These are phyloP conservation scores for Beta corolliflora DNA, from an alignment of 179 eudicot species.

Conservation along the genomic window DNA sequence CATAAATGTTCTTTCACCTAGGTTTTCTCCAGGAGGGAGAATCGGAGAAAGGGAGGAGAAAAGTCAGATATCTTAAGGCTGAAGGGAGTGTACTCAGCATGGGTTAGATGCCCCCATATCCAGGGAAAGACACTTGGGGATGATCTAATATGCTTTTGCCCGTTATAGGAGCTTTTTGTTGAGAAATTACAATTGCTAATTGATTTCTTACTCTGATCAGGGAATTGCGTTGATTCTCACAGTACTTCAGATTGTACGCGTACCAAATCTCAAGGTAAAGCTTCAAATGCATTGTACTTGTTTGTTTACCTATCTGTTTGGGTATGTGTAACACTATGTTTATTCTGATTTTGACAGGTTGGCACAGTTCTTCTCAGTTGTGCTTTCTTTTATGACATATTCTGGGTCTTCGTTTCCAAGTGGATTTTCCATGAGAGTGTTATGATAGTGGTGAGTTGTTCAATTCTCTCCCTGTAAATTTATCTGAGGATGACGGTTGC, in stretches of 20 bases:
- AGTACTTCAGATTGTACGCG: conserved; percentile 87
- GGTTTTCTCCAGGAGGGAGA: not conserved
- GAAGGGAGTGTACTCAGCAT: not conserved
- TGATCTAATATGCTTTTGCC: conserved; percentile 4
- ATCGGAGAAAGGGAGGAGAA: not conserved
- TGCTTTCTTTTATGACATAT: conserved; percentile 90
- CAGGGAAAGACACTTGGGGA: not conserved
- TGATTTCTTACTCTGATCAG: conserved; percentile 42
- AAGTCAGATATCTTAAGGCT: not conserved
- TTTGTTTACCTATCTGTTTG: not conserved
- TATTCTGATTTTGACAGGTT: conserved; percentile 55
- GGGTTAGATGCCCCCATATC: not conserved
- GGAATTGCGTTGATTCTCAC: conserved; percentile 93
- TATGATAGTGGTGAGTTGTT: conserved; percentile 88
- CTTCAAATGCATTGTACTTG: not conserved
- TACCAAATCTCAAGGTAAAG: conserved; percentile 92
- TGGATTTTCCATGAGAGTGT: conserved; percentile 88
- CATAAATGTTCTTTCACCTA: not conserved
- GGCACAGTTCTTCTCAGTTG: conserved; percentile 93
- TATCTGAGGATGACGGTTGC: not conserved
- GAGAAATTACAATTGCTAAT: conserved; percentile 18
- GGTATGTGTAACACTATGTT: not conserved
- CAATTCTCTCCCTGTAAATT: not conserved
- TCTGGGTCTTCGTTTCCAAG: conserved; percentile 94
- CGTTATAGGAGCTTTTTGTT: conserved; percentile 10